phyloP scores from a whole-genome alignment of 345 rosid genomes.

The Linum trigynum region DNA sequence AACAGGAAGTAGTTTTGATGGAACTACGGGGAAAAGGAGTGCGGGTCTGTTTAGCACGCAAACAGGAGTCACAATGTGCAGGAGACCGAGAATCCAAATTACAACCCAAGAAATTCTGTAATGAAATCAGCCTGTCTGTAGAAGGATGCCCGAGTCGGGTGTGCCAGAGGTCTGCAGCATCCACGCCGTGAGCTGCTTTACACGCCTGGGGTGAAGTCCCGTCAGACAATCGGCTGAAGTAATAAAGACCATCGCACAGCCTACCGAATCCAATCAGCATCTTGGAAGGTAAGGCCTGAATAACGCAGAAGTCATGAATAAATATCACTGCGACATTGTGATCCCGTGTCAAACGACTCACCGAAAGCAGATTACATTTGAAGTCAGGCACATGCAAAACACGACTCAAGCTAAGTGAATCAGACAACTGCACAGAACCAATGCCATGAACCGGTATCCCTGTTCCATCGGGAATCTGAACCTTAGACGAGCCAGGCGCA shows the following conservation, averaged over 20 bases:
- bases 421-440: background rate
- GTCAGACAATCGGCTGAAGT: background rate
- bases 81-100: background rate
- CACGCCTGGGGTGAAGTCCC: background rate
- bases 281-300: constrained; percentile 8
- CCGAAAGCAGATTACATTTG: background rate
- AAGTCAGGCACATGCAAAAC: background rate
- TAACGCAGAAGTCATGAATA: background rate
- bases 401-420: background rate
- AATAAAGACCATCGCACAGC: background rate
- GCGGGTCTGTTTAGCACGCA: background rate
- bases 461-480: background rate
- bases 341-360: background rate
- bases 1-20: background rate
- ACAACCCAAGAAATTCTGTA: background rate
- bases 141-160: background rate
- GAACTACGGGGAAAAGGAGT: background rate
- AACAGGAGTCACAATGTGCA: background rate
- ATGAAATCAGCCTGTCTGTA: background rate
- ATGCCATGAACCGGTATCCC: background rate
- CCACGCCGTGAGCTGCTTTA: too few species aligned
- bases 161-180: background rate
- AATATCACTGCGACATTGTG: background rate
- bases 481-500: background rate
- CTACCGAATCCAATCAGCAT: constrained; percentile 16